Evolutionary conservation across 148 eudicot genomes (phyloP), one percentile per base, ranked within the genome.

Genomic region (Rhododendron simsii): DNA sequence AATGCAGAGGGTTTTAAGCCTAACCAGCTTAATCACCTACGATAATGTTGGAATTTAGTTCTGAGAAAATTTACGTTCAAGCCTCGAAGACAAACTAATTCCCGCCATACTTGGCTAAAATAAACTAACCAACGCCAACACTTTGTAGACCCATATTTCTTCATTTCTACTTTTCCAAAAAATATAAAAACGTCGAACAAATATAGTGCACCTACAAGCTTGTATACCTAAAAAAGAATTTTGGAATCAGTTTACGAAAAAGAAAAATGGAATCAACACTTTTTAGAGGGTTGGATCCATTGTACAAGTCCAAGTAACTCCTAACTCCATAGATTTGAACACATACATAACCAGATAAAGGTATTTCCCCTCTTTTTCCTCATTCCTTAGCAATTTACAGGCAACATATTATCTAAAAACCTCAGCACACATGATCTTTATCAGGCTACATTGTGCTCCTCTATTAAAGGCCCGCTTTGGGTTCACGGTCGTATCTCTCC

Each of bases 401-500:
- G 50, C 14, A 79, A 21, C 35, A 3, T 78, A 15, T 15, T 13
- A 65, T 83, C 45, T 65, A 53, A 83, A 65, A 83, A 47, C 11
- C 71, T 9, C n/a, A 83, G 78, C 16, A 21, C 73, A n/a, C 55
- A 15, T 59, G 48, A 65, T 83, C 81, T 78, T 44, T 75, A 63
- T 23, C 51, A 63, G 18, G 44, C 9, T 18, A 30, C 13, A 16
- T 1, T 28, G 74, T 51, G 7, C 26, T 67, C 53, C 14, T 26
- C 53, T 18, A 4, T 79, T 41, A 2, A 83, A 71, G 48, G 61
- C 83, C 12, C 11, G 45, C 45, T 37, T 12, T 50, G 35, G 53
- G 9, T 82, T n/a, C 39, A 87, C 7, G 13, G 20, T 87, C 67
- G 7, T 18, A 16, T 47, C 20, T 78, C 86, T 83, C 79, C 82